Conservation (phyloP, 2,329 filamentous ascomycete species). For the Penicillium aurantiogriseum region DNA sequence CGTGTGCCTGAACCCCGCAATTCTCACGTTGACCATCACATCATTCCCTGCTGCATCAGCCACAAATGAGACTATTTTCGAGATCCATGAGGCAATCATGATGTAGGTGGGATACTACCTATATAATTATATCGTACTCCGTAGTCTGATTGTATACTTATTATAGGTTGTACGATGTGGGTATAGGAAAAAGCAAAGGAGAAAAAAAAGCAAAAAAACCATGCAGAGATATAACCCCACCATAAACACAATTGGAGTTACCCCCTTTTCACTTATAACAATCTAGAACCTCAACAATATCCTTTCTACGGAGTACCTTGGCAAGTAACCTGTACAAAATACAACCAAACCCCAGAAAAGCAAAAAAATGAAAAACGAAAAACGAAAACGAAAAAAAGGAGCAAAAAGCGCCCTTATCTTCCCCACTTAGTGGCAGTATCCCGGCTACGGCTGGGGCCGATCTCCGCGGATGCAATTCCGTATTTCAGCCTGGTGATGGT, state of each 20-base stretch:
- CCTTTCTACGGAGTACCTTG: background rate
- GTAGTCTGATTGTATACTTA: no score
- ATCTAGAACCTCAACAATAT: background rate
- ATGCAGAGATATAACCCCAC: background rate
- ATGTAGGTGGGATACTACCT: background rate
- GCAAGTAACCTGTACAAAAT: background rate
- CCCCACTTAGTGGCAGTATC: conserved; percentile 7
- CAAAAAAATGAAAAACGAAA: no score
- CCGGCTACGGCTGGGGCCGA: conserved; percentile 18
- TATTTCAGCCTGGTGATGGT: background rate
- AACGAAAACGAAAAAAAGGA: background rate
- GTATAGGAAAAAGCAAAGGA: background rate
- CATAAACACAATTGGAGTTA: background rate
- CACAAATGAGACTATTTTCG: background rate
- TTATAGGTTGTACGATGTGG: background rate
- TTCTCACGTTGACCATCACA: background rate
- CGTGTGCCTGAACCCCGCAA: conserved; percentile 6
- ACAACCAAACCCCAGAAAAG: background rate
- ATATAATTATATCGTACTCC: no score
- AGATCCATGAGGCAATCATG: background rate
- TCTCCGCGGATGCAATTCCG: conserved; percentile 22
- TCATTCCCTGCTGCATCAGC: conserved; percentile 6
- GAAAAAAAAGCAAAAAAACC: background rate
- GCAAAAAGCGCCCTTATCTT: background rate
- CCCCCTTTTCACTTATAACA: background rate